phyloP scores from a whole-genome alignment of 2,329 filamentous ascomycete species.

The Falciphora oryzae region DNA sequence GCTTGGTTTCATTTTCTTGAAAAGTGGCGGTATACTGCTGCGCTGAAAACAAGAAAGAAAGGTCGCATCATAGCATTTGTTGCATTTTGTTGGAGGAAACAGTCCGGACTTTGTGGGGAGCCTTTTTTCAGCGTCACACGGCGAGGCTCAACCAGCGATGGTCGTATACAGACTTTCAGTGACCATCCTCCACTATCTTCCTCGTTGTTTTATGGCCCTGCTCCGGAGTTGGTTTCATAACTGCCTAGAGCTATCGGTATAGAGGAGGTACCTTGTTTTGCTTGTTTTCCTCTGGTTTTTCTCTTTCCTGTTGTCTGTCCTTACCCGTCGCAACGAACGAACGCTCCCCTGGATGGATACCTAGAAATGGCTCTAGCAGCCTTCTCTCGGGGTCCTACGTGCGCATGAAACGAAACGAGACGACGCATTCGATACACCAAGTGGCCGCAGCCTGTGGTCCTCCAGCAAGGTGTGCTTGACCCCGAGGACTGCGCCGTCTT shows the following conservation, averaged over 20 bases:
- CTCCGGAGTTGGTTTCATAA: constrained; percentile 6
- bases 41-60: neutral
- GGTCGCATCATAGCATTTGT: neutral
- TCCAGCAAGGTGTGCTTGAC: neutral
- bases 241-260: neutral
- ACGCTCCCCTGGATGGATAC: neutral
- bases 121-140: neutral
- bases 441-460: neutral
- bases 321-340: neutral
- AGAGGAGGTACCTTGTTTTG: neutral
- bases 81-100: neutral
- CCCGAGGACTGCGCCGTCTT: neutral
- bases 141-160: neutral
- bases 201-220: constrained; percentile 1
- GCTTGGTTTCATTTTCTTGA: constrained; percentile 5
- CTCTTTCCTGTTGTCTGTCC: neutral
- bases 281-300: neutral
- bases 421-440: neutral
- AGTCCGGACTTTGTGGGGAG: neutral
- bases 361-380: constrained; percentile 2
- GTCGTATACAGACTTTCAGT: neutral
- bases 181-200: neutral
- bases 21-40: neutral
- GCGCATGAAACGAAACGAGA: neutral
- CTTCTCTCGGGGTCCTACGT: neutral